Base-by-base conservation (phyloP, 306 rosid species). In the Urtica urens region DNA sequence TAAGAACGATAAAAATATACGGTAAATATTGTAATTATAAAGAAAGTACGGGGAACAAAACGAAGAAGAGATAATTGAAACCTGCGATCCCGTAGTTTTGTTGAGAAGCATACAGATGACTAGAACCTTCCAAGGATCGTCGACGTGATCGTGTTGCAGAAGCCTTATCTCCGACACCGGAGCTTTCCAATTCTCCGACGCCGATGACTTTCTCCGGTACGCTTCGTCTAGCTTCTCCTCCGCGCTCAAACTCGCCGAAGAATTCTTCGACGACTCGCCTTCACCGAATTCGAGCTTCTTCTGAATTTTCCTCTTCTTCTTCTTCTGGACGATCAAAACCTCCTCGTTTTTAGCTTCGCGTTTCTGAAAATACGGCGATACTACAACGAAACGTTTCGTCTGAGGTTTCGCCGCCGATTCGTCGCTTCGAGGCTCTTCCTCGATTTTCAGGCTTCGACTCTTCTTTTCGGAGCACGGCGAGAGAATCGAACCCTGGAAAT, bases 41-140 rank as follows among this genome's bases (percentile, higher is more conserved):
- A 24, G 19, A 23, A 21, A 8, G 14, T 7, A 10, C 17, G 37
- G 30, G 14, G 9, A 6, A 9, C 6, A 48, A n/a, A 22, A 23
- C 35, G 44, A 60, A 23, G 49, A 41, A 13, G 9, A 5, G 6
- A 13, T 1, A 0, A 3, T 14, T 20, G 40, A 39, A 64, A 80
- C 95, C 84, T 78, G 87, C 0, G 0, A 1, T 34, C 95, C 87
- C 24, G 45, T 19, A 23, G 95, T 85, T 40, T 51, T 38, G 55
- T 81, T 81, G 29, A 85, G 71, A 21, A 81, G 84, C 73, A 78
- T 60, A 37, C 95, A 85, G 6, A 85, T 85, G 25, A 78, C 68
- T 57, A 85, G 37, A 15, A 85, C 87, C 48, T 80, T 78, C 95
- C 93, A 81, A 22, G 95, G 95, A 58, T 85, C 85, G 45, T 68